Base-by-base conservation (phyloP, 2,329 filamentous ascomycete genomes). In the Teratosphaeria viscida region DNA sequence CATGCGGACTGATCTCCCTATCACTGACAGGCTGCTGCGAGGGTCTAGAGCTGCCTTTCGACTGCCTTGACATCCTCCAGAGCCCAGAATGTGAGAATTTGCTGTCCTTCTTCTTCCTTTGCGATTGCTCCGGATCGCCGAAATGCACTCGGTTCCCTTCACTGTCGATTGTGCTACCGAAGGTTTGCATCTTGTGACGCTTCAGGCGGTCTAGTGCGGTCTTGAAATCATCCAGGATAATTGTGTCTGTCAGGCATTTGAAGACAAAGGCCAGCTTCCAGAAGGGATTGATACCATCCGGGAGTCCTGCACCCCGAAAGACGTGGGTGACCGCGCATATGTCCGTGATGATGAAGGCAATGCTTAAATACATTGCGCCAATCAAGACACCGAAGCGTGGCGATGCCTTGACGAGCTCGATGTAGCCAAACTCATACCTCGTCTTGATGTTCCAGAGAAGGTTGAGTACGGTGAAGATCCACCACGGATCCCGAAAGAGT, bases 171-270 rank as follows among this genome's bases (percentile, higher is more conserved):
- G 67, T 59, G 34, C 65, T 68, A 52, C 67, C 66, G 57, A 69
- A 61, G 1, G 62, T 71, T 26, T 73, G 72, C 52, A 79, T 71
- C 55, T 75, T 76, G 66, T 78, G 74, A n/a, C 74, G 70, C 60
- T 76, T 72, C 52, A 80, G 65, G 5, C 76, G 72, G 60, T 80
- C 78, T 27, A 80, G 68, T 0, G 77, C 78, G 2, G 83, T 85
- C 67, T 86, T 86, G 78, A 87, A 87, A 65, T 87, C 85, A 66
- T 87, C 85, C 11, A 87, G 79, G 57, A 87, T 79, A 57, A 87
- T 82, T 0, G 81, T 83, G 67, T 87, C 85, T 23, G 84, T 85
- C 54, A 87, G 77, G 62, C 85, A 87, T 71, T 87, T 87, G 77
- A 85, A 86, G 3, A 86, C 79, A 54, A 85, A 82, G 0, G 81